Base-by-base conservation (phyloP, 1,284 basidiomycete genomes). In the Psilocybe mexicana region DNA sequence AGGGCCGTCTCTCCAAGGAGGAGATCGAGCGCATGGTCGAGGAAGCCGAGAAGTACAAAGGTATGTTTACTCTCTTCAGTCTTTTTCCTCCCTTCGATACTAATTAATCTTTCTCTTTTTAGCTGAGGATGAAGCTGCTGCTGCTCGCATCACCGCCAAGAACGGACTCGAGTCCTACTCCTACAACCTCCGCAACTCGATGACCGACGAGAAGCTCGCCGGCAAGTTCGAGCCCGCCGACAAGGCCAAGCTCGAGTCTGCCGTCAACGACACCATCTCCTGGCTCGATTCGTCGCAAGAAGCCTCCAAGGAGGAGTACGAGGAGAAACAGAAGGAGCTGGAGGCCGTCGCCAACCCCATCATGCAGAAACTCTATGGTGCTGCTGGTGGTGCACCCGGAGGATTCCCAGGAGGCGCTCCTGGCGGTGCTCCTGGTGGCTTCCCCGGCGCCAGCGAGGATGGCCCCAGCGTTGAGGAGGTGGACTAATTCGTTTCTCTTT, bases 1-100 rank as follows among this genome's bases (percentile, higher is more conserved):
- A 98, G 84, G 96, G 96, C 57, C 95, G 96, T 78, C 82, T 99
- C 58, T 95, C 93, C 69, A 96, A 96, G 83, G 96, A 98, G 77
- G 96, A 98, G 78, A 98, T 98, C 65, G 96, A 98, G 80, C 90
- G 93, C 73, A 98, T 99, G 96, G 90, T 98, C 59, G 71, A 76
- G 63, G 93, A 96, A 69, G 94, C 94, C 60, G 94, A 96, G 86
- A 90, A 93, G 78, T 96, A 93, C 83, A 94, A 91, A 79, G 56
- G 56, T 58, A 53, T 18, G 56, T 49, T 26, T 26, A 12, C 42
- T 14, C 26, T 25, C 18, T 81, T 46, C 30, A 85, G 80, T 76
- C 71, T 81, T 68, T 30, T 28, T 26, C 45, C 50, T 48, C 42
- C 55, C 8, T 3, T 14, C 38, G 43, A 52, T 61, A 48, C 54